Evolutionary conservation across 2,329 filamentous ascomycete species (phyloP), one percentile per base, ranked within the genome.

Genomic region (Cladosporium halotolerans): DNA sequence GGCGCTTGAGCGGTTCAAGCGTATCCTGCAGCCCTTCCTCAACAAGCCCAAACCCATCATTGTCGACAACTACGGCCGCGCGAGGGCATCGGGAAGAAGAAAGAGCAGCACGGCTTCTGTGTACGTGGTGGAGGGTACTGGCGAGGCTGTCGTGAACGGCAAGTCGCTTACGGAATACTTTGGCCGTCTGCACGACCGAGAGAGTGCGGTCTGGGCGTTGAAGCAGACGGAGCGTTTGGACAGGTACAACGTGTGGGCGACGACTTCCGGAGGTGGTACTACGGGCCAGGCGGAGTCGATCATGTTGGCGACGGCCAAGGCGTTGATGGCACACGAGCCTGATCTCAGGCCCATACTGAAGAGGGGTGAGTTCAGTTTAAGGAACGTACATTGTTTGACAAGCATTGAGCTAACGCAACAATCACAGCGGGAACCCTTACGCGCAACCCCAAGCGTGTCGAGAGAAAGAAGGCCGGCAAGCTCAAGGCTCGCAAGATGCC

Each of bases 401-500:
- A 42, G 43, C 47, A 52, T 55, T 55, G 58, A 69, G 67, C 78
- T 82, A 69, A 82, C 71, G 57, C 10, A 3, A 14, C 52, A 47
- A 57, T 56, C 54, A 58, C 62, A 99, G 93, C 92, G 69, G 95
- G 95, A 58, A 90, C 87, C 71, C 82, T 99, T 59, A 95, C 91
- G 49, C 86, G 92, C 67, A 92, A 99, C 76, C 82, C 85, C 54
- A 89, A 92, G 75, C 84, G 79, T 67, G 95, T 99, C 62, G 93
- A 99, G 76, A 92, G 93, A 71, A 99, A 99, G 85, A 97, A 99
- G 82, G 83, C 89, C 54, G 95, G 93, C 63, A 89, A 89, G 67
- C 73, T 95, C 75, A 99, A 99, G 81, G 92, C 93, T 55, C 88
- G 93, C 74, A 99, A 99, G 84, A 95, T 87, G 83, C 92, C 92